Percentiles rank a stretch among this genome's conserved stretches.
phyloP scores from a whole-genome alignment of 225 moss, liverwort and hornwort species.

The Straminergon stramineum region DNA sequence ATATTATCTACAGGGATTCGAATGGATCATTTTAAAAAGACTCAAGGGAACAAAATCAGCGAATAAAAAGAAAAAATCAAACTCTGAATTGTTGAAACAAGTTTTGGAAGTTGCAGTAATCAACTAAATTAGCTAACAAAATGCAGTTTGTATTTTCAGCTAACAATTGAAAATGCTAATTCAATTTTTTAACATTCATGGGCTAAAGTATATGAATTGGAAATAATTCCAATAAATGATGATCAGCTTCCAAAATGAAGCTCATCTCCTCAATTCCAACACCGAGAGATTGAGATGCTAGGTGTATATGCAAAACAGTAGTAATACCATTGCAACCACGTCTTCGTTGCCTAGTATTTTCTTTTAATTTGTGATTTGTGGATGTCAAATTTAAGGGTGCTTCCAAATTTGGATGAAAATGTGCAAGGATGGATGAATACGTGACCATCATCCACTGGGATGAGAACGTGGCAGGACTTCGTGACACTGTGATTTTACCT shows the following conservation, averaged over 20 bases:
- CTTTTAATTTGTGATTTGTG: not conserved
- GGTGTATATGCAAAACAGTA: too few relatives aligned
- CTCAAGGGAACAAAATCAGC: too few relatives aligned
- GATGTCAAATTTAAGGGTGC: not conserved
- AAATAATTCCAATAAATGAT: not conserved
- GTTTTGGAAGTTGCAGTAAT: too few relatives aligned
- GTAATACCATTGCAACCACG: too few relatives aligned
- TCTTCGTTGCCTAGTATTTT: not conserved
- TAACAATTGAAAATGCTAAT: too few relatives aligned
- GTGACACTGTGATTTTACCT: not conserved
- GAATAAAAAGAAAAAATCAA: too few relatives aligned
- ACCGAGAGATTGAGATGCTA: too few relatives aligned
- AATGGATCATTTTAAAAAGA: not conserved
- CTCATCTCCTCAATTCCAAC: not conserved
- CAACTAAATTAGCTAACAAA: too few relatives aligned
- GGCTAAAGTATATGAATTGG: not conserved
- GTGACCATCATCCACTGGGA: not conserved
- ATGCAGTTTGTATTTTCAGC: too few relatives aligned
- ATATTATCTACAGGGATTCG: not conserved
- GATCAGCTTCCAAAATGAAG: not conserved
- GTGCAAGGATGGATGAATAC: not conserved
- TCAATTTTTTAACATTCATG: too few relatives aligned
- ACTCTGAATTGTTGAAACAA: too few relatives aligned
- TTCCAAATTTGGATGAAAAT: not conserved
- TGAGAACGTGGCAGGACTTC: not conserved